Evolutionary conservation across 148 eudicot species (phyloP).

Genomic region (Dianthus caryophyllus): DNA sequence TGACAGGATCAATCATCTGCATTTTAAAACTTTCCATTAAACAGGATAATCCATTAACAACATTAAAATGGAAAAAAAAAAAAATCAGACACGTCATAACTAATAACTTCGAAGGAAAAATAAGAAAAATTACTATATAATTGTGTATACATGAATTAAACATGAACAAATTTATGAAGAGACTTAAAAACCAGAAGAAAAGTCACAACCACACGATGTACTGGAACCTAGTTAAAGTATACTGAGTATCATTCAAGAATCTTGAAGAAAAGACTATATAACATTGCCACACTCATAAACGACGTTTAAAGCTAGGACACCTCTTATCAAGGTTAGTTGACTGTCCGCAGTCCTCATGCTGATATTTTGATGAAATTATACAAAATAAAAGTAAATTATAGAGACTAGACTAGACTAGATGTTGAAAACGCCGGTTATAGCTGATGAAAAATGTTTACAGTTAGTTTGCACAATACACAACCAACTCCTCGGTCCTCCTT

Average conservation of each 20-base stretch:
- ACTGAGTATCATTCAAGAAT: background rate
- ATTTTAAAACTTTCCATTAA: slow-evolving; percentile 15
- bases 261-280: background rate
- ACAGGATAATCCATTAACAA: background rate
- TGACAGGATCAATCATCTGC: slow-evolving; percentile 60
- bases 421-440: background rate
- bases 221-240: background rate
- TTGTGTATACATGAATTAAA: background rate
- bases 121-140: background rate
- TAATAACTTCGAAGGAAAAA: background rate
- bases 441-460: background rate
- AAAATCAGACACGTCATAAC: background rate
- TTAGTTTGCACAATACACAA: no score
- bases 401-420: background rate
- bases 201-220: background rate
- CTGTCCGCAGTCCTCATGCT: background rate
- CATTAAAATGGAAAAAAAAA: no score
- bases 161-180: background rate
- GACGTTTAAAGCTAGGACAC: background rate
- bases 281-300: background rate
- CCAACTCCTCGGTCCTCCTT: background rate
- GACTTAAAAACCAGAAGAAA: no score
- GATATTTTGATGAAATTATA: background rate
- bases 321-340: background rate
- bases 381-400: background rate